These are phyloP conservation scores for Cystobasidium onofrii DNA, from an alignment of 768 basidiomycete species.

Conservation along the genomic window DNA sequence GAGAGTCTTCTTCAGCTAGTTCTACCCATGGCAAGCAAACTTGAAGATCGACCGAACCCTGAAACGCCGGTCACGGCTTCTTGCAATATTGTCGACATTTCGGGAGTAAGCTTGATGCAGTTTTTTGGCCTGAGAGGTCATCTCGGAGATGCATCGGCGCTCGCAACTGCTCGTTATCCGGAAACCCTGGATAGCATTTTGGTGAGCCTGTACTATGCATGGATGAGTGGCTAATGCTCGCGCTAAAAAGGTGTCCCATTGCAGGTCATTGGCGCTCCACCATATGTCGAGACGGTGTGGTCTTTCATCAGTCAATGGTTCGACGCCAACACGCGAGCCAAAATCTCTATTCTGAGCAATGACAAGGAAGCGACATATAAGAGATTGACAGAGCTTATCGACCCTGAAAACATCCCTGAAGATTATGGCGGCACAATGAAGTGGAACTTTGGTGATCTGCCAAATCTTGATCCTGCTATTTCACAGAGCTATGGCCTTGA, in stretches of 20 bases:
- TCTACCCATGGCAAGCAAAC: not conserved
- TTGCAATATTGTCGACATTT: slow-evolving; percentile 63
- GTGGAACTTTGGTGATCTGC: slow-evolving; percentile 63
- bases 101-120: slow-evolving; percentile 54
- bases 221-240: too few species aligned
- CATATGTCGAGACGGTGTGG: slow-evolving; percentile 60
- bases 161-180: slow-evolving; percentile 73
- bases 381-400: slow-evolving; percentile 53
- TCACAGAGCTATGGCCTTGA: slow-evolving; percentile 17
- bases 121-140: slow-evolving; percentile 66
- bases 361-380: slow-evolving; percentile 20
- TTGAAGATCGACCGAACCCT: slow-evolving; percentile 18
- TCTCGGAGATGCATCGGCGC: slow-evolving; percentile 63
- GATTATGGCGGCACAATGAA: slow-evolving; percentile 66
- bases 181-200: slow-evolving; percentile 58
- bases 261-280: slow-evolving; percentile 60
- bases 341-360: slow-evolving; percentile 59
- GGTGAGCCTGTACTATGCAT: slow-evolving; percentile 41
- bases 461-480: slow-evolving; percentile 55
- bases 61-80: slow-evolving; percentile 16
- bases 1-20: slow-evolving; percentile 5
- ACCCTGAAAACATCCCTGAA: slow-evolving; percentile 54
- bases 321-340: slow-evolving; percentile 66
- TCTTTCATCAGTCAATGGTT: slow-evolving; percentile 42
- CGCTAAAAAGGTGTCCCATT: not conserved